phyloP scores from a whole-genome alignment of 2,329 filamentous ascomycete genomes.

The Ascomycota sp. region DNA sequence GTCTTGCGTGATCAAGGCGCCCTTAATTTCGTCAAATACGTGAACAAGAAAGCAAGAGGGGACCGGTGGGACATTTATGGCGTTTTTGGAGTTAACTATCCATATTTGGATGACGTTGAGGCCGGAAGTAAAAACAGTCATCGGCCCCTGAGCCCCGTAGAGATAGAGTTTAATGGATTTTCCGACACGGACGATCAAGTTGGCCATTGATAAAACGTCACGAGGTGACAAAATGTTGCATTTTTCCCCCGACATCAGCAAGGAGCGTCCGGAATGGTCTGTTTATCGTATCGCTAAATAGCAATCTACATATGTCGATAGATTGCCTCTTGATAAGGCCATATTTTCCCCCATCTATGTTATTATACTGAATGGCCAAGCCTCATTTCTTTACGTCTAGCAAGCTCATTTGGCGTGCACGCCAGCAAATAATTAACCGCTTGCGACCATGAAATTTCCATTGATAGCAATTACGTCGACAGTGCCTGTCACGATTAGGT shows the following conservation, averaged over 20 bases:
- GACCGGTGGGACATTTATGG: constrained; percentile 86
- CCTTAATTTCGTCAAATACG: constrained; percentile 90
- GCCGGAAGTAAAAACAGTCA: constrained; percentile 19
- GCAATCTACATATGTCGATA: too few relatives aligned
- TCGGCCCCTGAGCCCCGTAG: constrained; percentile 18
- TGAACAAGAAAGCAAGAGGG: constrained; percentile 61
- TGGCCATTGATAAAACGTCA: constrained; percentile 9
- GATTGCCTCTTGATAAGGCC: too few relatives aligned
- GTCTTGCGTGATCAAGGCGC: constrained; percentile 74
- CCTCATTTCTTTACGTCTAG: too few relatives aligned
- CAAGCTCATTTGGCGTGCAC: too few relatives aligned
- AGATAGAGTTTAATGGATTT: constrained; percentile 39
- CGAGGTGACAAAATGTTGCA: neutral
- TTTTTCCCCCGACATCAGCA: neutral
- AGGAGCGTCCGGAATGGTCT: too few relatives aligned
- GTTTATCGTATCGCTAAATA: too few relatives aligned
- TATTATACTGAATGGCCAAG: too few relatives aligned
- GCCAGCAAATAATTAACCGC: too few relatives aligned
- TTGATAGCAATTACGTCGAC: too few relatives aligned
- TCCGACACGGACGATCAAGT: constrained; percentile 21
- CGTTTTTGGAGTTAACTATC: constrained; percentile 57
- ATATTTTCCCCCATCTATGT: too few relatives aligned
- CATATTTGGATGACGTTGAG: constrained; percentile 33
- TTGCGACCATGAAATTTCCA: too few relatives aligned
- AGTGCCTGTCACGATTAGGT: too few relatives aligned